phyloP scores from a whole-genome alignment of 2,329 filamentous ascomycete species.

The Teratosphaeria zuluensis region DNA sequence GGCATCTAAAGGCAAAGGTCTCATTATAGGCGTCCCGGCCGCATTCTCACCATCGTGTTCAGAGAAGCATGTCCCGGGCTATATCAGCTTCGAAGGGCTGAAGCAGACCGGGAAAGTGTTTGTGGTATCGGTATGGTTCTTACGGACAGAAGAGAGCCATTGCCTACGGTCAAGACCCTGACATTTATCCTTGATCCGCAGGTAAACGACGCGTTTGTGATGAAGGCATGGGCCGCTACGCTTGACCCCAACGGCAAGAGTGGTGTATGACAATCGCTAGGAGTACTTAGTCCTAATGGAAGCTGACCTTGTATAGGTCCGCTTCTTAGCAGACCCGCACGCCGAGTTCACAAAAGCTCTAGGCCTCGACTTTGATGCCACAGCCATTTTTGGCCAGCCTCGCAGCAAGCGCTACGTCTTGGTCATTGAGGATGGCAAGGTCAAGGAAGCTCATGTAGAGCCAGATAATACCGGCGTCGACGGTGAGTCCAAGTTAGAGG shows the following conservation, averaged over 20 bases:
- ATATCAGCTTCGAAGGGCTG: slow-evolving; percentile 68
- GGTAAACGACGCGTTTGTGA: slow-evolving; percentile 95
- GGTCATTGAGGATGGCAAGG: slow-evolving; percentile 73
- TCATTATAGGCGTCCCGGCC: slow-evolving; percentile 73
- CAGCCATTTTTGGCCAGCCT: slow-evolving; percentile 68
- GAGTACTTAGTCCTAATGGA: background rate
- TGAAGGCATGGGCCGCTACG: slow-evolving; percentile 76
- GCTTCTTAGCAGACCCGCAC: slow-evolving; percentile 76
- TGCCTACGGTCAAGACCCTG: no score
- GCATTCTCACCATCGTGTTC: slow-evolving; percentile 30
- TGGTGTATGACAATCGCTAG: slow-evolving; percentile 50
- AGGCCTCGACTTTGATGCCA: slow-evolving; percentile 72
- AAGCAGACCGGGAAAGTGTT: slow-evolving; percentile 76
- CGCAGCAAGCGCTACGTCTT: slow-evolving; percentile 85
- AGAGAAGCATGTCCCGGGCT: slow-evolving; percentile 70
- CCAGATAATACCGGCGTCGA: slow-evolving; percentile 77
- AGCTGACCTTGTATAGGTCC: slow-evolving; percentile 49
- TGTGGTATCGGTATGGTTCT: slow-evolving; percentile 48
- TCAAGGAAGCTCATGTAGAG: slow-evolving; percentile 73
- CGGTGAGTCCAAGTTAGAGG: slow-evolving; percentile 40
- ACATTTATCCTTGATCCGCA: slow-evolving; percentile 20
- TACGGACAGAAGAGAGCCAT: slow-evolving; percentile 16
- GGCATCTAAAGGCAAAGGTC: slow-evolving; percentile 58
- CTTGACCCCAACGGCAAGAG: slow-evolving; percentile 67
- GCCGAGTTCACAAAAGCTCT: slow-evolving; percentile 73